phyloP scores from a whole-genome alignment of 441 rosid genomes.

The Populus hybrid region DNA sequence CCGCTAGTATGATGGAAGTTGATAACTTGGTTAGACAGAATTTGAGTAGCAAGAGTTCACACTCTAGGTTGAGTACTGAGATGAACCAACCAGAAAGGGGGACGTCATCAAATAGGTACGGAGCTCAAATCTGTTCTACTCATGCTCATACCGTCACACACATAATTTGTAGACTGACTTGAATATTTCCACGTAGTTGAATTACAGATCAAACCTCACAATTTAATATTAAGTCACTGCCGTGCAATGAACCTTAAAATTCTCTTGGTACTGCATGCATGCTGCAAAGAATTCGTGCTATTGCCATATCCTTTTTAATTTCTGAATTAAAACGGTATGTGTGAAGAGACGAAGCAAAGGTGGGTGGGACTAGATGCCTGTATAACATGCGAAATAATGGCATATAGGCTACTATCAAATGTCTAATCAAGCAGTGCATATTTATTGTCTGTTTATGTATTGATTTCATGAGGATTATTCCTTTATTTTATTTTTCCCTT shows the following conservation, averaged over 20 bases:
- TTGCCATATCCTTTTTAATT: not conserved
- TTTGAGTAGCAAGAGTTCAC: conserved; percentile 19
- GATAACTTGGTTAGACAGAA: conserved; percentile 28
- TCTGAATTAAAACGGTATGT: not conserved
- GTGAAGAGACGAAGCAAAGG: not conserved
- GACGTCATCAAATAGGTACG: conserved; percentile 37
- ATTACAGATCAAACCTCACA: not conserved
- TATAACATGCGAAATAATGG: not conserved
- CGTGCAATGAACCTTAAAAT: not conserved
- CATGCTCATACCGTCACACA: conserved; percentile 1
- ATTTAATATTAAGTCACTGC: too few relatives aligned
- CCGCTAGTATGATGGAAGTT: conserved; percentile 27
- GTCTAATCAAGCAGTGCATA: not conserved
- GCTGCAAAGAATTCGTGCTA: not conserved
- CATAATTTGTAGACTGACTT: conserved; percentile 2
- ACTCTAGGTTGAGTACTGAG: conserved; percentile 30
- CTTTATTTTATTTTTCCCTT: not conserved
- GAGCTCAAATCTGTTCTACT: not conserved
- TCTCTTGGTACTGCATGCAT: not conserved
- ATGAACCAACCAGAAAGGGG: conserved; percentile 30
- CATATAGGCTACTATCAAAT: not conserved
- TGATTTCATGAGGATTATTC: not conserved
- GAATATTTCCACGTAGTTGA: not conserved
- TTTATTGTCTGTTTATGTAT: not conserved
- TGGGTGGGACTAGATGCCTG: not conserved